These are phyloP conservation scores for Crithidia thermophila DNA, from an alignment of 208 protist genomes.

Conservation along the genomic window DNA sequence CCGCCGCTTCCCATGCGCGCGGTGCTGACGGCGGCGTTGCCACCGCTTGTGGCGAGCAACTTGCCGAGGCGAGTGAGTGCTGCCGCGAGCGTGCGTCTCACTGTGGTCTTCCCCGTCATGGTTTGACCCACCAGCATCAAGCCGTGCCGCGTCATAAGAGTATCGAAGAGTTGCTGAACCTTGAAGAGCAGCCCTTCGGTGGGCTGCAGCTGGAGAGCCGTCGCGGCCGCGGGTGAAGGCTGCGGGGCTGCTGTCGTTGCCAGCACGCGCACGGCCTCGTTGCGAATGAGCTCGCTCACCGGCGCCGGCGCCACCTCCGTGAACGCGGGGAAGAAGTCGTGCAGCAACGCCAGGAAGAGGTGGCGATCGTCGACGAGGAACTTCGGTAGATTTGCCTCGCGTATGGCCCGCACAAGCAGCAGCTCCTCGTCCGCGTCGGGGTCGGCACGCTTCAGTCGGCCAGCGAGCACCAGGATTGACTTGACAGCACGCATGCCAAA, in stretches of 20 bases:
- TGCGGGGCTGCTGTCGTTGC: constrained; percentile 36
- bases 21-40: constrained; percentile 10
- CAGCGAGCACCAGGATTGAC: constrained; percentile 94
- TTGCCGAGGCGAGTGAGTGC: constrained; percentile 66
- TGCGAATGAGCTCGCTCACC: constrained; percentile 58
- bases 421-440: constrained; percentile 90
- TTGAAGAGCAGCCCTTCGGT: constrained; percentile 85
- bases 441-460: constrained; percentile 85
- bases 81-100: constrained; percentile 71
- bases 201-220: constrained; percentile 56
- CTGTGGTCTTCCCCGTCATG: constrained; percentile 93
- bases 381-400: constrained; percentile 94
- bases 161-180: constrained; percentile 94
- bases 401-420: constrained; percentile 90
- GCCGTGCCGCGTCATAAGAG: constrained; percentile 88
- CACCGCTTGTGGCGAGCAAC: constrained; percentile 1
- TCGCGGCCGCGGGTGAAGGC: not conserved
- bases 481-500: constrained; percentile 97
- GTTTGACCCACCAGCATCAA: constrained; percentile 96
- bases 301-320: constrained; percentile 35
- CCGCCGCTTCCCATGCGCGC: too few species aligned
- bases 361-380: constrained; percentile 91
- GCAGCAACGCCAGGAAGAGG: constrained; percentile 91
- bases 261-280: constrained; percentile 50
- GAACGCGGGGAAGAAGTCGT: constrained; percentile 90